These are phyloP conservation scores for Chondrostereum purpureum DNA, from an alignment of 1,284 basidiomycete genomes.

Conservation along the genomic window DNA sequence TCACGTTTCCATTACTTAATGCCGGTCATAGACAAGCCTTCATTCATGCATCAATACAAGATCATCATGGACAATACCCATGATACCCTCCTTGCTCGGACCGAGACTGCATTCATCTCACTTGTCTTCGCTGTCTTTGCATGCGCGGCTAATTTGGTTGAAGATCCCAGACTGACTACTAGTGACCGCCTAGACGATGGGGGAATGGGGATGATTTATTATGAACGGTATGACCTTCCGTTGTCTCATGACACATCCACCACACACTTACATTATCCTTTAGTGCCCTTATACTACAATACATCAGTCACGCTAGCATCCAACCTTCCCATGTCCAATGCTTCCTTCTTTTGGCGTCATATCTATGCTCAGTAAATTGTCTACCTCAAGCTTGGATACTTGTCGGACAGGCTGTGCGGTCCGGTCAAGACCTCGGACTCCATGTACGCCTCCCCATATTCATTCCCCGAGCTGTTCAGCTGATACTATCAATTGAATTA, in stretches of 20 bases:
- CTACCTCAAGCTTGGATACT: slow-evolving; percentile 88
- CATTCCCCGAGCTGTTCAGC: slow-evolving; percentile 7
- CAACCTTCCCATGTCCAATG: slow-evolving; percentile 84
- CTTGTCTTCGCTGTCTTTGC: slow-evolving; percentile 82
- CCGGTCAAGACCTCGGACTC: slow-evolving; percentile 82
- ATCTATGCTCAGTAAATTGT: slow-evolving; percentile 85
- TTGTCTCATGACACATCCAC: slow-evolving; percentile 3
- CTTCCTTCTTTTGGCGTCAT: slow-evolving; percentile 81
- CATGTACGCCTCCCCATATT: slow-evolving; percentile 54
- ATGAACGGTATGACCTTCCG: slow-evolving; percentile 57
- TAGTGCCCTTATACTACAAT: slow-evolving; percentile 81
- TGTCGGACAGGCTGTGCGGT: slow-evolving; percentile 80
- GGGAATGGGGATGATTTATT: slow-evolving; percentile 81
- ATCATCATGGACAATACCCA: slow-evolving; percentile 65
- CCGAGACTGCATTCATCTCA: slow-evolving; percentile 66
- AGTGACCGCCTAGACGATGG: slow-evolving; percentile 62
- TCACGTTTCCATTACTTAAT: slow-evolving; percentile 77
- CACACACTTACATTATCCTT: slow-evolving; percentile 8
- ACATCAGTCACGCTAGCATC: slow-evolving; percentile 77
- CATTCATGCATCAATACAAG: slow-evolving; percentile 68
- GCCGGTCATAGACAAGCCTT: slow-evolving; percentile 78
- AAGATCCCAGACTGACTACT: slow-evolving; percentile 59
- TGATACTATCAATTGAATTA: slow-evolving; percentile 25
- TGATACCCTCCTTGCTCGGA: slow-evolving; percentile 44
- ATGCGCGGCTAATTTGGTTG: slow-evolving; percentile 70